These are phyloP conservation scores for Trypanosoma rangeli DNA, from an alignment of 208 protist genomes.

Conservation along the genomic window DNA sequence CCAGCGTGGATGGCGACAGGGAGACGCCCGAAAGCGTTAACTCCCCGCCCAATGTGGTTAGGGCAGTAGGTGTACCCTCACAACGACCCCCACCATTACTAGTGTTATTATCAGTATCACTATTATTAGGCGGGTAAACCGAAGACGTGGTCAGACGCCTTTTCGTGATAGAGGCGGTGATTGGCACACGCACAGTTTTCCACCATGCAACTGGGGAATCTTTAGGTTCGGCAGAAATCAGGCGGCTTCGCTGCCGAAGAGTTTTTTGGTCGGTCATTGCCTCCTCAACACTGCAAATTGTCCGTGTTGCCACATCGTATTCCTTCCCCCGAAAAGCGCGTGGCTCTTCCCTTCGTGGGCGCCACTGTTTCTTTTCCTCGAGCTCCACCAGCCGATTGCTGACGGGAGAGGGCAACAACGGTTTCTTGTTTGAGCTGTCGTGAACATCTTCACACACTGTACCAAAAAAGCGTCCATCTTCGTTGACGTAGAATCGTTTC, in stretches of 20 bases:
- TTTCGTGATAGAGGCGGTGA: not conserved
- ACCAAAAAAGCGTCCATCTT: not conserved
- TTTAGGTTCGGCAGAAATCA: not conserved
- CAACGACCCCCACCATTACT: not conserved
- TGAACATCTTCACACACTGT: too few relatives aligned
- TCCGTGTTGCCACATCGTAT: not conserved
- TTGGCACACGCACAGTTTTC: not conserved
- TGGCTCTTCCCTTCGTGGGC: slow-evolving; percentile 5
- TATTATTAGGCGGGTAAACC: not conserved
- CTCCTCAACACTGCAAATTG: not conserved
- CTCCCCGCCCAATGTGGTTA: not conserved
- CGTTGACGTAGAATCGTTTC: not conserved
- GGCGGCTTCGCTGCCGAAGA: not conserved
- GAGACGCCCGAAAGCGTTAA: not conserved
- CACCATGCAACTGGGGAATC: not conserved
- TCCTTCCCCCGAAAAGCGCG: not conserved
- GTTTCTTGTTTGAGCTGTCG: not conserved
- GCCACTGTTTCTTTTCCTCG: slow-evolving; percentile 18
- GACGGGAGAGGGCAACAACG: not conserved
- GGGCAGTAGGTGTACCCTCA: not conserved
- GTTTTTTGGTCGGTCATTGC: not conserved
- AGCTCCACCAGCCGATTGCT: slow-evolving; percentile 8
- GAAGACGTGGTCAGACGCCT: not conserved
- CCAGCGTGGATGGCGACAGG: not conserved
- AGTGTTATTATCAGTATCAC: not conserved